A percentile compares a stretch with the other conserved stretches of the same genome.
phyloP scores from a whole-genome alignment of 2,329 filamentous ascomycete species.

The Sarocladium oryzae region DNA sequence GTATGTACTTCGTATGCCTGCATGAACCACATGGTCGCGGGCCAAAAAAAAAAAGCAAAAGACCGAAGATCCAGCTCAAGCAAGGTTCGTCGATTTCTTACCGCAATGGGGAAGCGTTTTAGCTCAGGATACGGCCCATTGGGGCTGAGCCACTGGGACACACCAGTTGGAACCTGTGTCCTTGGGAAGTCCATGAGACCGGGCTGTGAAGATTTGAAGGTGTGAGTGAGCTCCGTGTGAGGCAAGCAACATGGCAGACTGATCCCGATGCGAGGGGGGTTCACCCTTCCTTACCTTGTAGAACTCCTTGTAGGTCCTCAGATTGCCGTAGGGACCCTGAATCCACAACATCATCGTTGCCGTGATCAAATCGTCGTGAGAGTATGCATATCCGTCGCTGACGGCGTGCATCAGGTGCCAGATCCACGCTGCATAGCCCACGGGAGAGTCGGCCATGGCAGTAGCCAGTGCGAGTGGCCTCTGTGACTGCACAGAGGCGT shows the following conservation, averaged over 20 bases:
- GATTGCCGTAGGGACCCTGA: slow-evolving; percentile 9
- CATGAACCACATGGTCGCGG: neutral
- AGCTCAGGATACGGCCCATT: neutral
- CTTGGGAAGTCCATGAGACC: neutral
- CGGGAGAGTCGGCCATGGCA: slow-evolving; percentile 6
- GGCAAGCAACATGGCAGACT: neutral
- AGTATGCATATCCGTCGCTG: slow-evolving; percentile 5
- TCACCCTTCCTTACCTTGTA: neutral
- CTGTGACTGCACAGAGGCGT: slow-evolving; percentile 3
- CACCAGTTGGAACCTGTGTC: slow-evolving; percentile 7
- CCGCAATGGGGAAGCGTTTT: neutral
- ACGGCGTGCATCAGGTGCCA: slow-evolving; percentile 8
- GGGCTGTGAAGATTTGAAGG: too few species aligned
- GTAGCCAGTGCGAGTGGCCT: slow-evolving; percentile 5
- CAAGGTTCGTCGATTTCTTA: neutral
- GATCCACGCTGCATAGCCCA: slow-evolving; percentile 8
- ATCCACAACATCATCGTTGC: slow-evolving; percentile 11
- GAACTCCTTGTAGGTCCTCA: slow-evolving; percentile 10
- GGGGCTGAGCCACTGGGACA: slow-evolving; percentile 4
- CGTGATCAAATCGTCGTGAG: slow-evolving; percentile 9
- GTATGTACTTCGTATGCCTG: neutral
- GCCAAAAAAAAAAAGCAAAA: too few species aligned
- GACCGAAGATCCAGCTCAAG: neutral
- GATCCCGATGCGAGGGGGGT: neutral
- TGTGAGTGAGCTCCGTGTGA: neutral